These are phyloP conservation scores for Blastocystis sp. DNA, from an alignment of 352 stramenopile genomes.

Conservation along the genomic window DNA sequence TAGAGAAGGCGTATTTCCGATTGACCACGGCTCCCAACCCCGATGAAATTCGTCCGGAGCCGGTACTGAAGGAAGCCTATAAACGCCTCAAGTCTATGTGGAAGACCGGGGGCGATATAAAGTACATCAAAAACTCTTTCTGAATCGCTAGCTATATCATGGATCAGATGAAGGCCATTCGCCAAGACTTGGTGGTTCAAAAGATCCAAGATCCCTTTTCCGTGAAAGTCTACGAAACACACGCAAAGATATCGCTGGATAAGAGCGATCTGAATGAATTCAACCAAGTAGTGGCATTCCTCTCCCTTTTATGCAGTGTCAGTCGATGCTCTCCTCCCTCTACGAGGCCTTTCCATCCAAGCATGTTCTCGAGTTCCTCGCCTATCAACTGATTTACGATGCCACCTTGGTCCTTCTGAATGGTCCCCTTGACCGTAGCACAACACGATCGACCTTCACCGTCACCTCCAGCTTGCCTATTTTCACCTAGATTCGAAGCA, in stretches of 20 bases:
- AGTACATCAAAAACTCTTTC: slow-evolving; percentile 59
- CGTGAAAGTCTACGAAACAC: slow-evolving; percentile 88
- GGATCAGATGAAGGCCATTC: slow-evolving; percentile 95
- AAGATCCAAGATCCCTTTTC: slow-evolving; percentile 90
- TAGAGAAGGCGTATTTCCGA: slow-evolving; percentile 49
- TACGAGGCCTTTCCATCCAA: neutral
- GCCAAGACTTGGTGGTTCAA: slow-evolving; percentile 92
- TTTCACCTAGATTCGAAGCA: neutral
- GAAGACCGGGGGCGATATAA: neutral
- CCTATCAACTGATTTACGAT: slow-evolving; percentile 32
- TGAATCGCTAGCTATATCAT: slow-evolving; percentile 67
- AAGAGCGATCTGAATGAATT: slow-evolving; percentile 57
- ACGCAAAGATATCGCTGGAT: slow-evolving; percentile 85
- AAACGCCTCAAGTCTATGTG: slow-evolving; percentile 9
- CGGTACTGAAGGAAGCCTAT: slow-evolving; percentile 15
- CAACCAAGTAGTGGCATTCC: neutral
- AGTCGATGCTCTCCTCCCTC: slow-evolving; percentile 11
- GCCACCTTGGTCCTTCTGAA: neutral
- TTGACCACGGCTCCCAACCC: neutral
- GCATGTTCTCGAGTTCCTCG: neutral
- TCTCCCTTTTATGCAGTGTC: neutral
- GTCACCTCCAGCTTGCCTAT: neutral
- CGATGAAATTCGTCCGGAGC: slow-evolving; percentile 9
- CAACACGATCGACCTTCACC: neutral
- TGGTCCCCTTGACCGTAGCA: neutral